These are phyloP conservation scores for Trichosporon sp. DNA, from an alignment of 1,284 basidiomycete genomes.

Conservation along the genomic window DNA sequence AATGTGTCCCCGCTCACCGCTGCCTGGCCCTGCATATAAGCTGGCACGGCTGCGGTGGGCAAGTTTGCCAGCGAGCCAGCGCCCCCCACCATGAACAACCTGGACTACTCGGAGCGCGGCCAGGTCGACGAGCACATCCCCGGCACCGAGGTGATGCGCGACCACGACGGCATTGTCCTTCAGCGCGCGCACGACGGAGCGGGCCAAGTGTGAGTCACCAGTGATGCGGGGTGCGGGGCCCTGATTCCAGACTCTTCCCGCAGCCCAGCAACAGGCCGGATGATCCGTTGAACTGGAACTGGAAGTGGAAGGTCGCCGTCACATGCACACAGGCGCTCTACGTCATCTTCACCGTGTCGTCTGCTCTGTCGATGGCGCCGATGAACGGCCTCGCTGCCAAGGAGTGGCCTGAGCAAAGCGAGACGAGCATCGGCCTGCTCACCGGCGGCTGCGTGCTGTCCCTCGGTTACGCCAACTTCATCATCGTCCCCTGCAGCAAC, in stretches of 20 bases:
- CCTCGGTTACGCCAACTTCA: constrained; percentile 18
- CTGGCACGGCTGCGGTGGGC: not conserved
- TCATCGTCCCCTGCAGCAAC: constrained; percentile 20
- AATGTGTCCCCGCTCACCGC: not conserved
- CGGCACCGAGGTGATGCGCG: constrained; percentile 18
- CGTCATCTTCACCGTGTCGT: constrained; percentile 11
- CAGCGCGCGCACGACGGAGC: not conserved
- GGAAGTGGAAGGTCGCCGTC: constrained; percentile 14
- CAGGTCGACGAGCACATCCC: constrained; percentile 13
- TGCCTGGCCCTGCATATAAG: not conserved
- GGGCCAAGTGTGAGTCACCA: constrained; percentile 6
- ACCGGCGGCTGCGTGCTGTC: constrained; percentile 17
- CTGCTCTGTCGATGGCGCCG: constrained; percentile 15
- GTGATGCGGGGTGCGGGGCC: not conserved
- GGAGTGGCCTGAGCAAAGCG: constrained; percentile 7
- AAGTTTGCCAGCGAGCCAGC: not conserved
- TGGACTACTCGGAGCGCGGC: not conserved
- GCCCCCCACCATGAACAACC: not conserved
- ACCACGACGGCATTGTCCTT: constrained; percentile 12
- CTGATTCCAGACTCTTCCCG: constrained; percentile 12
- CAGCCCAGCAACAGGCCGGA: constrained; percentile 4
- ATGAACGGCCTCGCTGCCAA: constrained; percentile 11
- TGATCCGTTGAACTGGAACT: constrained; percentile 18
- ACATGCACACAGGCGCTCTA: constrained; percentile 7
- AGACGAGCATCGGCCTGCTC: constrained; percentile 10